Evolutionary conservation across 108 stramenopile genomes (phyloP).

Genomic region (Cyclotella distinguenda): DNA sequence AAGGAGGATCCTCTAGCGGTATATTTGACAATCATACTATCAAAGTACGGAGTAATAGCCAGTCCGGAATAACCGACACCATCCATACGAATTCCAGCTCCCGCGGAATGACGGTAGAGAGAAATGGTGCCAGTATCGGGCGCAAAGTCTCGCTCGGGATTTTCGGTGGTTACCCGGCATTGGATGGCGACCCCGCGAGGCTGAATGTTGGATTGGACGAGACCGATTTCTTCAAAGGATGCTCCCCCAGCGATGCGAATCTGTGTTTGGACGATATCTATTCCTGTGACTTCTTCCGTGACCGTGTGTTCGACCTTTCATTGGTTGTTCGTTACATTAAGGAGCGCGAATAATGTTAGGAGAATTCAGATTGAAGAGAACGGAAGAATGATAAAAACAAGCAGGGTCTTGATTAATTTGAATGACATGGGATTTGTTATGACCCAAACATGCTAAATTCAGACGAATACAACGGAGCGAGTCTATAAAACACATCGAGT

Average conservation of each 20-base stretch:
- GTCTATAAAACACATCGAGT: no score
- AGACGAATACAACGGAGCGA: no score
- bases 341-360: no score
- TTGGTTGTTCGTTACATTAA: neutral
- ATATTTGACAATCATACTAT: conserved; percentile 94
- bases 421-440: no score
- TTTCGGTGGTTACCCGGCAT: conserved; percentile 93
- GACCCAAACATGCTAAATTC: no score
- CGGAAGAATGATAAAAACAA: no score
- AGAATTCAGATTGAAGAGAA: no score
- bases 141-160: conserved; percentile 78
- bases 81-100: conserved; percentile 90
- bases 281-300: conserved; percentile 94
- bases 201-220: conserved; percentile 69
- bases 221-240: conserved; percentile 78
- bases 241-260: conserved; percentile 91
- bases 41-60: conserved; percentile 88
- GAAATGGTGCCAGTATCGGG: conserved; percentile 88
- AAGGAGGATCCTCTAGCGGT: conserved; percentile 73
- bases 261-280: conserved; percentile 93
- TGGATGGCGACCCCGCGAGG: conserved; percentile 88
- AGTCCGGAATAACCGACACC: conserved; percentile 75
- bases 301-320: conserved; percentile 95
- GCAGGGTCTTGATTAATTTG: no score
- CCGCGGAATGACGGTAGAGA: conserved; percentile 82